Conservation (phyloP, 257 asterid genomes). For the Hygrophila difformis region DNA sequence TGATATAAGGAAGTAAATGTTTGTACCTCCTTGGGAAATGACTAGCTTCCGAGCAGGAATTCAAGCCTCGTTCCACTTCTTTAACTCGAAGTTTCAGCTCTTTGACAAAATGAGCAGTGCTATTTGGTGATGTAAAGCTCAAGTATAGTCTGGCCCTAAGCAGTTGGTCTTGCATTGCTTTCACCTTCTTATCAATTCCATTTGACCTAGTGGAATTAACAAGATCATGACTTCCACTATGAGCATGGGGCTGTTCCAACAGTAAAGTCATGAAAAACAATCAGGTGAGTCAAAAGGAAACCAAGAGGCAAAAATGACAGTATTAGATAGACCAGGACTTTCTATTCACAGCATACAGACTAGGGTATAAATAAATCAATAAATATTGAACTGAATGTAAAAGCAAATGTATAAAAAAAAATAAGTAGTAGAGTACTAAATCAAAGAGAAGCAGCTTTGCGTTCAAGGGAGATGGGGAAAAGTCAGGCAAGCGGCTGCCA, state of each 20-base stretch:
- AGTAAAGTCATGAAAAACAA: slow-evolving; percentile 4
- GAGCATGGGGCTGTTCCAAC: slow-evolving; percentile 33
- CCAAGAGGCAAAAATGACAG: too few species aligned
- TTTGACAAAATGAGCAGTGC: slow-evolving; percentile 72
- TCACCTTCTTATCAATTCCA: slow-evolving; percentile 51
- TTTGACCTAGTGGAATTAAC: slow-evolving; percentile 23
- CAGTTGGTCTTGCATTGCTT: slow-evolving; percentile 82
- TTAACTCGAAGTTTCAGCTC: slow-evolving; percentile 82
- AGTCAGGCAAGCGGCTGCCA: too few species aligned
- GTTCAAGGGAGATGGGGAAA: too few species aligned
- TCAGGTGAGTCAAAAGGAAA: neutral
- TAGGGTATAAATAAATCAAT: slow-evolving; percentile 1
- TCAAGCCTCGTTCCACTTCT: slow-evolving; percentile 69
- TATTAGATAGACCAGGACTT: neutral
- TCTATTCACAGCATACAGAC: slow-evolving; percentile 13
- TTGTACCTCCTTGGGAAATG: slow-evolving; percentile 58
- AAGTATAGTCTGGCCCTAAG: slow-evolving; percentile 73
- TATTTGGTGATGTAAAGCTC: slow-evolving; percentile 47
- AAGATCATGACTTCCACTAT: slow-evolving; percentile 25
- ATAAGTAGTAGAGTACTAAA: too few species aligned
- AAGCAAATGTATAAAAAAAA: neutral
- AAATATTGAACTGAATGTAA: slow-evolving; percentile 8
- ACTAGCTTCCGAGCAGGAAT: slow-evolving; percentile 54
- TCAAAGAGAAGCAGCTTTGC: too few species aligned
- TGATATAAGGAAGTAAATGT: neutral